Evolutionary conservation across 257 asterid species (phyloP), one percentile per base, ranked within the genome.

Genomic region (Parsonsia alboflavescens): DNA sequence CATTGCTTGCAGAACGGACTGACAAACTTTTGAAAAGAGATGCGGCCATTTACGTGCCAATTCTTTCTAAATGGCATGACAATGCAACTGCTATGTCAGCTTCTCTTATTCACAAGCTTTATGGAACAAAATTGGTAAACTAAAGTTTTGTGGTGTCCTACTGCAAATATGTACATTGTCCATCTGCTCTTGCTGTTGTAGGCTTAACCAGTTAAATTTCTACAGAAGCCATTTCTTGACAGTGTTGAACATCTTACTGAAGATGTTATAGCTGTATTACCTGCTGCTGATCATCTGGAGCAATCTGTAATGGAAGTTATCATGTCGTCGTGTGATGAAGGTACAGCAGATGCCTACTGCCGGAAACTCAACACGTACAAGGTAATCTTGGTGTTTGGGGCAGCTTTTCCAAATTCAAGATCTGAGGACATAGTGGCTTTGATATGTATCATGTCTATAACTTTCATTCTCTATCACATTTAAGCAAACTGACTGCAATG

Each of bases 281-380:
- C 97, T 42, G 92, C 96, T 80, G 98, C 99, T 83, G 91, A 94
- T 80, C 83, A 82, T 89, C 93, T 92, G 77, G 97, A 94, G 84
- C 89, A 88, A 75, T 86, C 79, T 80, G 77, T 92, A 73, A 77
- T 88, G 71, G 86, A 86, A 80, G 85, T 85, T 76, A 87, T 94
- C 77, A 77, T 76, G 67, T 88, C 95, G 68, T 79, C 88, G 68
- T 90, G 93, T 85, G 87, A 86, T 80, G 98, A 89, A 80, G 97
- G 96, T 70, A 77, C 87, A 82, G 90, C 93, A 75, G 96, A 92
- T 72, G 82, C 85, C 67, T 89, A 89, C 80, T 73, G 85, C 73
- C 88, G 84, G 86, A 94, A 88, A 78, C 89, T 94, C 69, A 87
- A 88, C 75, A 44, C 83, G 82, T 94, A 90, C 87, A 90, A 89